Base-by-base conservation (phyloP, 176 grass and related monocot species). In the Rhynchospora breviuscula region DNA sequence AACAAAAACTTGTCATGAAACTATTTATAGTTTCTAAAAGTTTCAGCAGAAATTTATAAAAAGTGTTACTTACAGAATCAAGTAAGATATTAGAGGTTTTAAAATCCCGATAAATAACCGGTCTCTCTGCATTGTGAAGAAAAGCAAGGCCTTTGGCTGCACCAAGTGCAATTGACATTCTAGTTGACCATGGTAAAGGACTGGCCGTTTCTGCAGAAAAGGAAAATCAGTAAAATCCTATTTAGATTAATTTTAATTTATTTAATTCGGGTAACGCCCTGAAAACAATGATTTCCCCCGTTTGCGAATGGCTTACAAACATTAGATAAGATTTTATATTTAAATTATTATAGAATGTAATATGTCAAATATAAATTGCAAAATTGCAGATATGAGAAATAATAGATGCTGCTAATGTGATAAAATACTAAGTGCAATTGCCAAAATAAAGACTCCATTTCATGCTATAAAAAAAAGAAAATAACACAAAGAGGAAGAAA, bases 41-140 rank as follows among this genome's bases (percentile, higher is more conserved):
- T 21, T 40, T 52, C 11, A 49, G 48, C 54, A 64, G 15, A n/a
- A 21, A 84, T 62, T 69, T 85, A 73, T 84, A 66, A 66, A 59
- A 61, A 95, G 83, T 47, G 86, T 45, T 81, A 51, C 88, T 86
- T 75, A 95, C 96, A 78, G 96, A 99, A 84, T 99, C 96, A 71
- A 99, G 85, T 78, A 99, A 92, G 87, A 99, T 99, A 88, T 99
- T 99, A 81, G 96, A 99, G 77, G 96, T 99, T 88, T 99, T 99
- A 80, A 99, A 99, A 90, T 99, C 96, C 63, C 96, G 89, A 83
- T 99, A 99, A 81, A 99, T 99, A 64, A 99, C 88, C 40, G 93
- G 91, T 81, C 85, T 95, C 91, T 95, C 89, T 35, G 96, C 91
- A 79, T 93, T 93, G 81, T 99, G 96, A 66, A 99, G 96, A 75